These are phyloP conservation scores for Epichloe sibirici DNA, from an alignment of 2,329 filamentous ascomycete genomes.

Conservation along the genomic window DNA sequence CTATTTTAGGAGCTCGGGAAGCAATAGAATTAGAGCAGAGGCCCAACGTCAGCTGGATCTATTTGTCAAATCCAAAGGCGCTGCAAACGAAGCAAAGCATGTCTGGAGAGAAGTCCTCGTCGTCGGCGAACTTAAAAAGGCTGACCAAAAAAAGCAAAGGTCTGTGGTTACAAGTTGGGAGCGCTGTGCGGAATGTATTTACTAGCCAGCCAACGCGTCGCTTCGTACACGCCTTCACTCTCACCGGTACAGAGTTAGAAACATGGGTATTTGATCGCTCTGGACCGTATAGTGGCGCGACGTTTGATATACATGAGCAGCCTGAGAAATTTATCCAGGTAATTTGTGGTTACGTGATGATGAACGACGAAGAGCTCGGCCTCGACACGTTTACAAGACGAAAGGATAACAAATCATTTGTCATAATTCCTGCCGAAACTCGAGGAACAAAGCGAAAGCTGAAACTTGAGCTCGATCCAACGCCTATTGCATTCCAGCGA, in stretches of 20 bases:
- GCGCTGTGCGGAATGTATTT: conserved; percentile 2
- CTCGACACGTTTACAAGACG: conserved; percentile 1
- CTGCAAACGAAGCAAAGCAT: not conserved
- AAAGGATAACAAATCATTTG: not conserved
- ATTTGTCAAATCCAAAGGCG: not conserved
- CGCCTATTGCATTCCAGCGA: not conserved
- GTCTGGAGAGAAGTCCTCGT: not conserved
- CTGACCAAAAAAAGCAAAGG: conserved; percentile 1
- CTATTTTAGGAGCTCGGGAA: not conserved
- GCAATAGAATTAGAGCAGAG: conserved; percentile 1
- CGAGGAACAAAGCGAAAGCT: not conserved
- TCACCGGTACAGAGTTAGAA: conserved; percentile 1
- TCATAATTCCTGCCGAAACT: not conserved
- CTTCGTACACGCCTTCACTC: not conserved
- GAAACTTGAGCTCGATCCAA: not conserved
- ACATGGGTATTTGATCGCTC: conserved; percentile 5
- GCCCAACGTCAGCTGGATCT: not conserved
- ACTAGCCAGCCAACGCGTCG: not conserved
- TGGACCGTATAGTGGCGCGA: conserved; percentile 3
- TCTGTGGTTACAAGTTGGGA: conserved; percentile 1
- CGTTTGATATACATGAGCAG: conserved; percentile 2
- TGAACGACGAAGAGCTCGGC: conserved; percentile 7
- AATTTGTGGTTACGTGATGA: conserved; percentile 1
- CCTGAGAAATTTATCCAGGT: not conserved
- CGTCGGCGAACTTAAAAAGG: not conserved